phyloP scores from a whole-genome alignment of 176 grass and related monocot genomes.

The Hordeum vulgare region MorexV3_pseudomolecules_assembly NC_058521.1:207305960-207306459 shows the following conservation, averaged over 20 bases:
- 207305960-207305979: conserved; percentile 3
- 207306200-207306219: conserved; percentile 55
- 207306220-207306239: conserved; percentile 53
- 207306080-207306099: conserved; percentile 21
- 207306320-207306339: neutral
- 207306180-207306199: neutral
- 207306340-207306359: neutral
- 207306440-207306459: neutral
- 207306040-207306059: neutral
- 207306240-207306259: conserved; percentile 51
- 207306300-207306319: neutral
- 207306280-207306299: neutral
- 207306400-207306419: conserved; percentile 17
- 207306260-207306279: conserved; percentile 42
- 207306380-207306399: conserved; percentile 43
- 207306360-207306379: conserved; percentile 61
- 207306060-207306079: neutral
- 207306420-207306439: neutral
- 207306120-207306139: conserved; percentile 5
- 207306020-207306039: conserved; percentile 33
- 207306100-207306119: conserved; percentile 19
- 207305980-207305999: neutral
- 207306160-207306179: conserved; percentile 8
- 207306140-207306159: neutral
- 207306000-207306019: conserved; percentile 5